Evolutionary conservation across 2,329 filamentous ascomycete species (phyloP).

Genomic region (Cadophora malorum): DNA sequence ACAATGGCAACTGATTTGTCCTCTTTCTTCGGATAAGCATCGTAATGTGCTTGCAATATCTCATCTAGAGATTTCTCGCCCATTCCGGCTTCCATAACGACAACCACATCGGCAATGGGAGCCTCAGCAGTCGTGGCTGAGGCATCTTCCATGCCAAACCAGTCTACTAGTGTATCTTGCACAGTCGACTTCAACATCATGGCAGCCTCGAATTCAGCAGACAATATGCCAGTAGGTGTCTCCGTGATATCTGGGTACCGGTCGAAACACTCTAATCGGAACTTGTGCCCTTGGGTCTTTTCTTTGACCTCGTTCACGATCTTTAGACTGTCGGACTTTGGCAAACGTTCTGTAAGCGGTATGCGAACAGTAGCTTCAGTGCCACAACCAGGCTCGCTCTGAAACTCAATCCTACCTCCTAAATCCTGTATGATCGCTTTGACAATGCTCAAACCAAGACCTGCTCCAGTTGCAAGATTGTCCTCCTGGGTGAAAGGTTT

Average conservation of each 20-base stretch:
- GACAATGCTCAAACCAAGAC: conserved; percentile 69
- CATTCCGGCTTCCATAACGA: conserved; percentile 42
- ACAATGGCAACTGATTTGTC: conserved; percentile 37
- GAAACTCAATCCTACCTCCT: conserved; percentile 63
- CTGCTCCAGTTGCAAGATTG: conserved; percentile 63
- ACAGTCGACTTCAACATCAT: conserved; percentile 39
- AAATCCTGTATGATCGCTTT: conserved; percentile 64
- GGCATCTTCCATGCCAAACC: conserved; percentile 40
- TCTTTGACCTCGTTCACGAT: conserved; percentile 33
- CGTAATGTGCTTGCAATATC: conserved; percentile 32
- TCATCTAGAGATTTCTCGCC: conserved; percentile 35
- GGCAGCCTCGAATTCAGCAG: conserved; percentile 38
- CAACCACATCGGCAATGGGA: conserved; percentile 35
- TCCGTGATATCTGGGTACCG: conserved; percentile 43
- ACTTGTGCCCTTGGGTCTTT: conserved; percentile 33
- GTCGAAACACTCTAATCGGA: conserved; percentile 40
- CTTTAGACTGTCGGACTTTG: conserved; percentile 25
- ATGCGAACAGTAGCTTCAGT: conserved; percentile 53
- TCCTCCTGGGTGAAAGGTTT: conserved; percentile 70
- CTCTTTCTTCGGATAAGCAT: conserved; percentile 18
- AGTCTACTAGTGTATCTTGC: conserved; percentile 33
- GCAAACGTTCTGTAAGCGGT: conserved; percentile 35
- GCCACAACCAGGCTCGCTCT: conserved; percentile 58
- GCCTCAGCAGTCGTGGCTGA: conserved; percentile 11
- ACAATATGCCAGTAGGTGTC: conserved; percentile 43